These are phyloP conservation scores for Candida cerambycidarum DNA, from an alignment of 805 yeast genomes.

Conservation along the genomic window DNA sequence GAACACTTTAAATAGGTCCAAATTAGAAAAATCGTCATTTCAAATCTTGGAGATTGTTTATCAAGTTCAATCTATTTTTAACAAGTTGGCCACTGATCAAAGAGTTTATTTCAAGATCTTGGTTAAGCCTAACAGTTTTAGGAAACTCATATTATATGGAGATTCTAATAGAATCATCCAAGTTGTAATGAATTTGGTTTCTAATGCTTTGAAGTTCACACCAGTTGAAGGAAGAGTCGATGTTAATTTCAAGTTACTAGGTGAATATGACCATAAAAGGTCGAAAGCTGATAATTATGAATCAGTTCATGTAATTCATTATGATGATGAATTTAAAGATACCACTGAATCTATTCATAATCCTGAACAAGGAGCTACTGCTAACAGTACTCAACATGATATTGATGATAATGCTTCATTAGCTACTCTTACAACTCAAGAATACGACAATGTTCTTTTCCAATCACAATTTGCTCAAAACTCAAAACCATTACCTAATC, in stretches of 20 bases:
- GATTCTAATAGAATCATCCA: constrained; percentile 90
- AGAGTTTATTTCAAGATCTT: constrained; percentile 65
- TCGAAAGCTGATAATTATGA: constrained; percentile 43
- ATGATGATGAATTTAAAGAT: constrained; percentile 13
- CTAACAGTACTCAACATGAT: neutral
- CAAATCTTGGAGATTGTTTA: constrained; percentile 76
- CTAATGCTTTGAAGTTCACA: constrained; percentile 89
- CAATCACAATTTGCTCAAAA: constrained; percentile 32
- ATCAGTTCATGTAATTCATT: constrained; percentile 43
- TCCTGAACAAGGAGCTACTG: neutral
- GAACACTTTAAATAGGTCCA: constrained; percentile 80
- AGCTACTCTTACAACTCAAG: constrained; percentile 36
- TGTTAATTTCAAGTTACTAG: constrained; percentile 61
- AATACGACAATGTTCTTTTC: constrained; percentile 38
- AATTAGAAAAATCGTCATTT: constrained; percentile 80
- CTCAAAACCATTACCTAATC: constrained; percentile 20
- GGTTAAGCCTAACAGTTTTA: constrained; percentile 57
- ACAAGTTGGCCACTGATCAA: constrained; percentile 75
- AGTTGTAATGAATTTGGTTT: constrained; percentile 87
- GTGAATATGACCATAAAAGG: constrained; percentile 62
- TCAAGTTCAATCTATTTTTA: constrained; percentile 83
- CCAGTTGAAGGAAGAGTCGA: constrained; percentile 83
- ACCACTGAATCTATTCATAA: neutral
- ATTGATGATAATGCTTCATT: constrained; percentile 28
- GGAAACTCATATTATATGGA: constrained; percentile 72